Evolutionary conservation across 225 moss, liverwort and hornwort genomes (phyloP), one percentile per base, ranked within the genome.

Genomic region (Takakia lepidozioides): DNA sequence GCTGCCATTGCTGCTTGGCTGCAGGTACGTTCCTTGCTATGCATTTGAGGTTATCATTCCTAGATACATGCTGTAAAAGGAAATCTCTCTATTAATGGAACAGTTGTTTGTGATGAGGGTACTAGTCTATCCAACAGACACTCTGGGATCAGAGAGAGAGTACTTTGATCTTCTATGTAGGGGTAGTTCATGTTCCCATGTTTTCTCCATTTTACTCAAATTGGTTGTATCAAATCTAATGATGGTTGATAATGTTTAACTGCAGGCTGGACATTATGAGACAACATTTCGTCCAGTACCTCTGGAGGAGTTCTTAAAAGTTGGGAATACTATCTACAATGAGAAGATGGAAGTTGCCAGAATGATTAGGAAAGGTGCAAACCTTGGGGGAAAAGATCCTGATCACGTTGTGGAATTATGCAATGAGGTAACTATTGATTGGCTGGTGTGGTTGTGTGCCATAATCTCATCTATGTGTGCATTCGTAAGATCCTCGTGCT

Each of bases 391-490:
- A 61, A 95, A 89, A 62, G 93, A 95, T 60, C 89, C 86, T 49
- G 93, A 95, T 59, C 89, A 87, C 61, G 68, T 95, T 57, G 83
- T 95, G 54, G 93, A 95, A 74, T 64, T 95, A 30, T 95, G 93
- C 57, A 65, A 95, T 64, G 93, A 95, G 89, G 93, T 93, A 71
- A 32, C 7, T 32, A 11, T 32, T n/a, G n/a, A n/a, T n/a, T n/a
- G n/a, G n/a, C n/a, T n/a, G n/a, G n/a, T n/a, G n/a, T n/a, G n/a
- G n/a, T n/a, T n/a, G n/a, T n/a, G n/a, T n/a, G n/a, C n/a, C n/a
- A n/a, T n/a, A n/a, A n/a, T n/a, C n/a, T n/a, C n/a, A n/a, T n/a
- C n/a, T n/a, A n/a, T n/a, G n/a, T n/a, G n/a, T n/a, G n/a, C n/a
- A n/a, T n/a, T n/a, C n/a, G n/a, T n/a, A n/a, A n/a, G n/a, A n/a